Percentiles rank a stretch among this genome's conserved stretches.
Evolutionary conservation across 345 rosid species (phyloP).

Genomic region (Erysimum cheiranthoides): DNA sequence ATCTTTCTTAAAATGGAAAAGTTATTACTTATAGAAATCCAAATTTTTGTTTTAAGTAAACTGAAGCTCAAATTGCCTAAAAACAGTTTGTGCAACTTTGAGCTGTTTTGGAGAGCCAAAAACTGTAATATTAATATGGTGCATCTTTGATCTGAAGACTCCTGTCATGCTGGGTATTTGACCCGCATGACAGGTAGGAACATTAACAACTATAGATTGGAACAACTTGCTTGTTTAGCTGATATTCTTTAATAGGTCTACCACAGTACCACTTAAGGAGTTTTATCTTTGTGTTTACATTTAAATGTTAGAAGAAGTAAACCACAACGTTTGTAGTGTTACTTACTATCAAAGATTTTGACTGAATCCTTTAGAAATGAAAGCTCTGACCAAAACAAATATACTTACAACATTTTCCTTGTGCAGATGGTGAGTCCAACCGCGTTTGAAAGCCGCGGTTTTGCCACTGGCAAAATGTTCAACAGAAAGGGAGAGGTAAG

Average conservation of each 20-base stretch:
- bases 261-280: background rate
- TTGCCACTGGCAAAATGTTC: conserved; percentile 73
- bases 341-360: conserved; percentile 10
- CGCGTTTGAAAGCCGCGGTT: conserved; percentile 65
- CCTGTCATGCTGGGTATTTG: background rate
- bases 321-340: background rate
- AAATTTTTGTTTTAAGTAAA: conserved; percentile 15
- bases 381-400: background rate
- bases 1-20: conserved; percentile 2
- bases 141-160: background rate
- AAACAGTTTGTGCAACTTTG: conserved; percentile 5
- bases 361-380: background rate
- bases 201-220: background rate
- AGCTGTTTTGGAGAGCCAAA: conserved; percentile 9
- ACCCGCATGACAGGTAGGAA: background rate
- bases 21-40: conserved; percentile 1
- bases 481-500: conserved; percentile 81
- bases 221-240: conserved; percentile 7
- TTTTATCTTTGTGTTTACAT: conserved; percentile 10
- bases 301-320: conserved; percentile 4
- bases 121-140: background rate
- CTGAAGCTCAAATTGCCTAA: background rate
- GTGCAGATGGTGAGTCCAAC: conserved; percentile 68
- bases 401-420: background rate
- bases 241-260: background rate